Evolutionary conservation across 2,329 filamentous ascomycete species (phyloP).

Genomic region (Colletotrichum orbiculare): DNA sequence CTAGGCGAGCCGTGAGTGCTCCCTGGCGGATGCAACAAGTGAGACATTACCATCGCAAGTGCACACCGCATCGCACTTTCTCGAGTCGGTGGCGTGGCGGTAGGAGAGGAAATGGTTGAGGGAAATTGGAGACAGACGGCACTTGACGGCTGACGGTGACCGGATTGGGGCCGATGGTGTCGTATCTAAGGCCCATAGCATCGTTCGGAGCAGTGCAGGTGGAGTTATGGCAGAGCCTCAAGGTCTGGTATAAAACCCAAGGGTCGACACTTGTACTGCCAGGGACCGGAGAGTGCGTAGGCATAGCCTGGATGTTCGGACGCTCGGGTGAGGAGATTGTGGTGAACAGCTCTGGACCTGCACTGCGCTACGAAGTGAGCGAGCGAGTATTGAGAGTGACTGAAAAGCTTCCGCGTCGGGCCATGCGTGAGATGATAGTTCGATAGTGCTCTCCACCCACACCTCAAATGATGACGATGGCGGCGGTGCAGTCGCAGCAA

Average conservation of each 20-base stretch:
- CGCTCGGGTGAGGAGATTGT: conserved; percentile 21
- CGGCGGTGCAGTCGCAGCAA: neutral
- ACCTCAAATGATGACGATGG: conserved; percentile 16
- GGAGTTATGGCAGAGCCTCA: conserved; percentile 18
- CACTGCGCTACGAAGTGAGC: too few relatives aligned
- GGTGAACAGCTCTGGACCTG: neutral
- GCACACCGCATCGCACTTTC: conserved; percentile 29
- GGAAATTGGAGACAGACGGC: neutral
- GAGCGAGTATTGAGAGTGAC: neutral
- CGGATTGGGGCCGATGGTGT: too few relatives aligned
- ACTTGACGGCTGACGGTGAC: too few relatives aligned
- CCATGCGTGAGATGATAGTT: conserved; percentile 10
- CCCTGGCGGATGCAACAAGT: conserved; percentile 22
- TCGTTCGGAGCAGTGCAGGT: neutral
- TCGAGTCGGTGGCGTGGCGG: conserved; percentile 13
- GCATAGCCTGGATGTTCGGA: conserved; percentile 4
- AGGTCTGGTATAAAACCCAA: neutral
- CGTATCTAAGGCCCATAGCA: too few relatives aligned
- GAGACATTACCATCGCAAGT: conserved; percentile 26
- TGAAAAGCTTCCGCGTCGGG: conserved; percentile 15
- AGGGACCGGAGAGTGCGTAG: conserved; percentile 5
- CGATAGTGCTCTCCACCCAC: conserved; percentile 23
- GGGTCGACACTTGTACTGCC: neutral
- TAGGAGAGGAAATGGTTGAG: conserved; percentile 1
- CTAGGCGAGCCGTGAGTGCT: conserved; percentile 16